Evolutionary conservation across 192 early-diverging fungal genomes (phyloP).

Genomic region (Allomyces arbusculus): DNA sequence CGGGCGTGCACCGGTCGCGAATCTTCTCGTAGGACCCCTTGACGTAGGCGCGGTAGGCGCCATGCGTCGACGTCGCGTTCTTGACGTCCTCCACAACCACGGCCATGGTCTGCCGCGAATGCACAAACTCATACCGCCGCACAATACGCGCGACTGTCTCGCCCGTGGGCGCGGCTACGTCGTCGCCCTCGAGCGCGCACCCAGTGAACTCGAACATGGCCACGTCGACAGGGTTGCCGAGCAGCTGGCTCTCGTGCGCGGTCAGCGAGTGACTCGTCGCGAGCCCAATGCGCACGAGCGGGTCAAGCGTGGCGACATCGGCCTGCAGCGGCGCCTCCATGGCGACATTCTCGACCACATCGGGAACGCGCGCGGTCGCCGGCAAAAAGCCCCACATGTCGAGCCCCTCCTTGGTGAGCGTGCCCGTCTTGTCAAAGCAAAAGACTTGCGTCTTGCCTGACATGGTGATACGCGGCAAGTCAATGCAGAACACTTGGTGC

Average conservation of each 20-base stretch:
- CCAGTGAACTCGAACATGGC: constrained; percentile 50
- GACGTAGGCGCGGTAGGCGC: constrained; percentile 35
- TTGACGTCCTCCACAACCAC: constrained; percentile 34
- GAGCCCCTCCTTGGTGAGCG: constrained; percentile 51
- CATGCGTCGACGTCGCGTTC: constrained; percentile 13
- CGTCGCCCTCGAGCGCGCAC: constrained; percentile 19
- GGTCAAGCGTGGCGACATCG: constrained; percentile 9
- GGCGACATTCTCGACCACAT: constrained; percentile 10
- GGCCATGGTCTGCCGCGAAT: constrained; percentile 51
- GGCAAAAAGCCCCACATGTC: constrained; percentile 28
- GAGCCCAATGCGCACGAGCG: constrained; percentile 15
- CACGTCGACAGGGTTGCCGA: constrained; percentile 58
- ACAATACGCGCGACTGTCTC: constrained; percentile 13
- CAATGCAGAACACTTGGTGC: constrained; percentile 44
- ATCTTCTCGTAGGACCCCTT: constrained; percentile 67
- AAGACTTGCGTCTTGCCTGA: constrained; percentile 58
- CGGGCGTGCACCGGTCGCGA: constrained; percentile 18
- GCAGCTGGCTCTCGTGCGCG: constrained; percentile 23
- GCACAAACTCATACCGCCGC: constrained; percentile 57
- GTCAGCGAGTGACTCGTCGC: constrained; percentile 50
- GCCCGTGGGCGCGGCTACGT: constrained; percentile 8
- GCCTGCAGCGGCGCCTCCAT: neutral
- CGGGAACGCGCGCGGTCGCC: neutral
- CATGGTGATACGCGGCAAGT: constrained; percentile 48
- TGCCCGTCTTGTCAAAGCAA: constrained; percentile 63